Evolutionary conservation across 1,284 basidiomycete species (phyloP).

Genomic region (Austropuccinia psidii): DNA sequence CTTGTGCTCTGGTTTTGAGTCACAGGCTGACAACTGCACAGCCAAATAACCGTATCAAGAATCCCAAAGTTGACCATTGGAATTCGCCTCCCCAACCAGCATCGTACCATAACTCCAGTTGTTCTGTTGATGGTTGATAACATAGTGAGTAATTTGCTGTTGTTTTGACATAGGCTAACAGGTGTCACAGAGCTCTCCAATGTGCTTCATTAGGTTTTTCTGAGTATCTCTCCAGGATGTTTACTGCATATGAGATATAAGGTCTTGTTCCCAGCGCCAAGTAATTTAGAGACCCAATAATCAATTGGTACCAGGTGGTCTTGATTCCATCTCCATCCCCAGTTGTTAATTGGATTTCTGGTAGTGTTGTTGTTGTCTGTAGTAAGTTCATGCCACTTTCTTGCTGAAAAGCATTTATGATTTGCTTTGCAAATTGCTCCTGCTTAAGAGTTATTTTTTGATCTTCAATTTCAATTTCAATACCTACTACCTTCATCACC

Average conservation of each 20-base stretch:
- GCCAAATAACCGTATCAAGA: neutral
- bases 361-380: too few relatives aligned
- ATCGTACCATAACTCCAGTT: neutral
- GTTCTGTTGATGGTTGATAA: neutral
- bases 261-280: neutral
- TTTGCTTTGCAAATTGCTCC: too few relatives aligned
- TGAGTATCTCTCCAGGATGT: neutral
- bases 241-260: neutral
- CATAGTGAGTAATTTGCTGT: neutral
- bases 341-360: too few relatives aligned
- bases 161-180: neutral
- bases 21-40: too few relatives aligned
- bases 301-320: neutral
- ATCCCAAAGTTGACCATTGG: neutral
- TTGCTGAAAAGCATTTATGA: too few relatives aligned
- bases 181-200: neutral
- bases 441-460: too few relatives aligned
- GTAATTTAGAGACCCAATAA: conserved; percentile 11
- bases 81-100: neutral
- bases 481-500: neutral
- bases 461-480: neutral
- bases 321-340: too few relatives aligned
- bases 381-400: too few relatives aligned
- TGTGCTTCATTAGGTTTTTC: neutral
- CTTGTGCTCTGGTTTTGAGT: too few relatives aligned